Conservation (phyloP, 2,329 filamentous ascomycete species). For the Dothideomycetes sp. region DNA sequence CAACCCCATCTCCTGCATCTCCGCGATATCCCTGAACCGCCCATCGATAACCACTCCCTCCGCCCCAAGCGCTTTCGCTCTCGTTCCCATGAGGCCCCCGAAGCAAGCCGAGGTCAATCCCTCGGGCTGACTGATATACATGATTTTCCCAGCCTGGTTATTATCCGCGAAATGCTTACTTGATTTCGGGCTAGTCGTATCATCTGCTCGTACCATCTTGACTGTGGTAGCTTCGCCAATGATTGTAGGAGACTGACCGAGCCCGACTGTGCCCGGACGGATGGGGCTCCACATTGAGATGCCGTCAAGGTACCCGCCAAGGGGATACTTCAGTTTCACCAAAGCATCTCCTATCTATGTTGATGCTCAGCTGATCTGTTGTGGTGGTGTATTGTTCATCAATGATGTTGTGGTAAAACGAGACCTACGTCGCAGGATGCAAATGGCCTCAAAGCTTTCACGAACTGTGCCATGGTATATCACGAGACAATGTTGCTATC, state of each 20-base stretch:
- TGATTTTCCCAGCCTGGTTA: slow-evolving; percentile 22
- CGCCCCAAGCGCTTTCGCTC: slow-evolving; percentile 23
- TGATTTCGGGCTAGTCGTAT: slow-evolving; percentile 22
- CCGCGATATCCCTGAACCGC: slow-evolving; percentile 25
- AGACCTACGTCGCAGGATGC: slow-evolving; percentile 5
- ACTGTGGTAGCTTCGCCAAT: slow-evolving; percentile 11
- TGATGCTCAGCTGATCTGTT: too few species aligned
- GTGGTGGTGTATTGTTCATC: too few species aligned
- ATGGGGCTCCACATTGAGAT: slow-evolving; percentile 19
- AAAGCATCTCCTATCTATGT: slow-evolving; percentile 18
- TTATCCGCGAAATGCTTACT: slow-evolving; percentile 24
- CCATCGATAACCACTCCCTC: slow-evolving; percentile 29
- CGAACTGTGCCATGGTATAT: background rate
- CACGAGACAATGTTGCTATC: too few species aligned
- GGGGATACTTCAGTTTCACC: slow-evolving; percentile 20
- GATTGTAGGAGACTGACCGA: slow-evolving; percentile 3
- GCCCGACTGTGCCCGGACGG: background rate
- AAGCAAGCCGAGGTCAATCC: slow-evolving; percentile 24
- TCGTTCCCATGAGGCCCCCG: slow-evolving; percentile 28
- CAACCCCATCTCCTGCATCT: slow-evolving; percentile 13
- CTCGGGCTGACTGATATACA: slow-evolving; percentile 27
- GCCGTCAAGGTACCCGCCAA: slow-evolving; percentile 25
- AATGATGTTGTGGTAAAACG: too few species aligned
- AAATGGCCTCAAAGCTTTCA: background rate
- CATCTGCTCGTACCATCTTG: slow-evolving; percentile 10